Base-by-base conservation (phyloP, 768 basidiomycete genomes). In the Calocybe indica region DNA sequence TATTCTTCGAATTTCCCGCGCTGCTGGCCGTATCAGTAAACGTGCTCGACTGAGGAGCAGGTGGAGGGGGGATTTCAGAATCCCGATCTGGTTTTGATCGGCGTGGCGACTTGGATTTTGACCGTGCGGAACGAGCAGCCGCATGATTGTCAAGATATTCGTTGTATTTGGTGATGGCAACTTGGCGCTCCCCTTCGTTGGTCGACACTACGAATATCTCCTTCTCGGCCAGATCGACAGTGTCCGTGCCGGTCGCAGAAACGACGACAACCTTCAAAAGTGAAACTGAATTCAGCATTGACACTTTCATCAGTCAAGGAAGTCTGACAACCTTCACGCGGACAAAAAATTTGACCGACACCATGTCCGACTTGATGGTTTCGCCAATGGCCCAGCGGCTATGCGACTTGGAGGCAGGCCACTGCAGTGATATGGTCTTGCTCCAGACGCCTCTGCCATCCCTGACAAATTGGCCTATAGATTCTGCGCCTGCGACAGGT, bases 331-430 rank as follows among this genome's bases (percentile, higher is more conserved):
- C 83, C 76, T 86, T 87, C 54, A 83, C 71, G 39, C 80, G 78
- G 55, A 84, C 68, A 62, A 83, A 81, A 62, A 88, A 92, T 60
- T 75, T 76, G 45, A 89, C 76, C 45, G 77, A 74, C 10, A 77
- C 80, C 54, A 84, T 62, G 43, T 78, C 72, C 37, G 83, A 83
- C 52, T 75, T 70, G 54, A 88, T 76, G 28, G 85, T 84, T 69
- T 90, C 88, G 8, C 89, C 89, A 48, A 86, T 76, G 7, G 87
- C 77, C 85, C 89, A 92, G 13, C 85, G 79, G 56, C 76, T 81
- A 49, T 75, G 75, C 3, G 83, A 78, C 58, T 82, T 85, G 46
- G 75, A 64, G 33, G 78, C 74, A 10, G 88, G 85, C 83, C 88
- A 87, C 54, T 83, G 81, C 37, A 88, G 63, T 6, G 82, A 81